Evolutionary conservation across 805 yeast genomes (phyloP).

Genomic region (Candida incommunis): DNA sequence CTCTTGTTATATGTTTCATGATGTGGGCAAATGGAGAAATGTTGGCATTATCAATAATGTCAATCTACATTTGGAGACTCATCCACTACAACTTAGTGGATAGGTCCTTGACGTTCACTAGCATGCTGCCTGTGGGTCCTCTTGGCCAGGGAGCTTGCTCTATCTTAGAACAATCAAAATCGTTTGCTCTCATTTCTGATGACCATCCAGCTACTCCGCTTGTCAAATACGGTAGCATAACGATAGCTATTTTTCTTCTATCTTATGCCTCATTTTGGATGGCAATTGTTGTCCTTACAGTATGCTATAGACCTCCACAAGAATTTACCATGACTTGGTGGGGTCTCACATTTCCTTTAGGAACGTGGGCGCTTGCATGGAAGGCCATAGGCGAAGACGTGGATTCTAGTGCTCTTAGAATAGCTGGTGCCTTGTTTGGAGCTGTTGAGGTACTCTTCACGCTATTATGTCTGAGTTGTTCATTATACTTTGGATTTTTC

Average conservation of each 20-base stretch:
- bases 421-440: neutral
- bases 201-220: constrained; percentile 2
- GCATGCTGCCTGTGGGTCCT: constrained; percentile 62
- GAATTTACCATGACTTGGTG: constrained; percentile 46
- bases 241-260: constrained; percentile 31
- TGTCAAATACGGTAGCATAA: constrained; percentile 20
- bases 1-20: constrained; percentile 39
- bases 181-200: constrained; percentile 17
- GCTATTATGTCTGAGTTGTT: neutral
- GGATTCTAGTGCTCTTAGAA: neutral
- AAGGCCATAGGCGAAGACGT: constrained; percentile 34
- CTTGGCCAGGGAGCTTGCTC: constrained; percentile 76
- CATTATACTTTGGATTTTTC: neutral
- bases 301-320: constrained; percentile 21
- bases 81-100: constrained; percentile 39
- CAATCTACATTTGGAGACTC: constrained; percentile 47
- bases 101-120: neutral
- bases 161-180: constrained; percentile 38
- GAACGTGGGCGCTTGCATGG: constrained; percentile 59
- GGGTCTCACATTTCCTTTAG: constrained; percentile 84
- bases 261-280: constrained; percentile 50
- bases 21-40: constrained; percentile 59
- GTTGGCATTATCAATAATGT: constrained; percentile 40
- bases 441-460: neutral
- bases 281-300: constrained; percentile 25